phyloP scores from a whole-genome alignment of 148 eudicot species.

The Heliosperma pusillum region DNA sequence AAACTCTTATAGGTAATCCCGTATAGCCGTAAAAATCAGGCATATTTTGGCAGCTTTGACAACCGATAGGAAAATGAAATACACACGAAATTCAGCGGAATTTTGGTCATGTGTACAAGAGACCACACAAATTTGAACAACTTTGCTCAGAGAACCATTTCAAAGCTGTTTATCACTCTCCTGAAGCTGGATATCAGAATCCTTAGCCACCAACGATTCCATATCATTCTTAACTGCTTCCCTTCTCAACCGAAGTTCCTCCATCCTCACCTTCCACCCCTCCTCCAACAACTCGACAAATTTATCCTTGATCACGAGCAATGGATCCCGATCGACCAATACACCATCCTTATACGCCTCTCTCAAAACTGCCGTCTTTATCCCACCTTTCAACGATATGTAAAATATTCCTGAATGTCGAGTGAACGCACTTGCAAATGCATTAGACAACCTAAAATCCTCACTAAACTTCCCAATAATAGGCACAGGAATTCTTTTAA shows the following conservation, averaged over 20 bases:
- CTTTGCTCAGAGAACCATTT: not conserved
- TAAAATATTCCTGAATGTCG: slow-evolving; percentile 91
- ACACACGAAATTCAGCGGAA: not conserved
- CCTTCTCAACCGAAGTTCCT: slow-evolving; percentile 40
- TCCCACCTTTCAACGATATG: slow-evolving; percentile 82
- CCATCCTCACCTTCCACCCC: slow-evolving; percentile 57
- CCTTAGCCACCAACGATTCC: slow-evolving; percentile 37
- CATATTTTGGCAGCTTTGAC: not conserved
- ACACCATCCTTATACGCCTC: slow-evolving; percentile 72
- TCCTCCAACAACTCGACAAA: slow-evolving; percentile 75
- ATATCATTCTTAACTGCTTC: slow-evolving; percentile 44
- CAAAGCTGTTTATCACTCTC: slow-evolving; percentile 23
- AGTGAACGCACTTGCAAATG: slow-evolving; percentile 65
- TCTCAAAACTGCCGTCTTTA: slow-evolving; percentile 79
- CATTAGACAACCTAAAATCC: slow-evolving; percentile 81
- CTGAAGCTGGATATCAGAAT: slow-evolving; percentile 13
- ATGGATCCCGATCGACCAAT: slow-evolving; percentile 73
- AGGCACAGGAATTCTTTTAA: slow-evolving; percentile 65
- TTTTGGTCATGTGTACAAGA: not conserved
- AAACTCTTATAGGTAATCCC: not conserved
- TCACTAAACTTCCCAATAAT: slow-evolving; percentile 77
- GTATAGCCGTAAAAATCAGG: not conserved
- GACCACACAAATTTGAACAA: not conserved
- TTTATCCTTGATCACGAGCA: slow-evolving; percentile 63
- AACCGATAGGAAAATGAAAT: not conserved